A percentile compares a stretch with the other conserved stretches of the same genome.
phyloP scores from a whole-genome alignment of 805 yeast genomes.

The Metschnikowia bowlesiae region DNA sequence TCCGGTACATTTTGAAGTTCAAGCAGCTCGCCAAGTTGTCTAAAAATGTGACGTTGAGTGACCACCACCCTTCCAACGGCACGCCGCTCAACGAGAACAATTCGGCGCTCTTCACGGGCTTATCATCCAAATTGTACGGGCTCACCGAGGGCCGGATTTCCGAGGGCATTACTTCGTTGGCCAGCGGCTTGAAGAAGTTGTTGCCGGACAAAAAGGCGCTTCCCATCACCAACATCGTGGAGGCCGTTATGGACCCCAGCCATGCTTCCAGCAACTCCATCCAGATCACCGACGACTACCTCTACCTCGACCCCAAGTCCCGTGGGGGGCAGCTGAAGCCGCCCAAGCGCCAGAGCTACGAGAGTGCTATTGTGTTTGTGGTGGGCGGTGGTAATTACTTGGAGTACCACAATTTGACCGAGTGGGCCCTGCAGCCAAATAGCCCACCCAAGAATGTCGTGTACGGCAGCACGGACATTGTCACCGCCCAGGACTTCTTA shows the following conservation, averaged over 20 bases:
- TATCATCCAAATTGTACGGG: conserved; percentile 74
- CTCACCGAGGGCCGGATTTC: conserved; percentile 78
- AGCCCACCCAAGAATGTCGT: conserved; percentile 51
- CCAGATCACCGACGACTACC: conserved; percentile 79
- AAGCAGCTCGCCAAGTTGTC: conserved; percentile 67
- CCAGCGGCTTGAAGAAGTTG: conserved; percentile 80
- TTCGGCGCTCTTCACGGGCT: conserved; percentile 63
- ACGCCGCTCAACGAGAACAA: conserved; percentile 32
- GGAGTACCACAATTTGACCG: conserved; percentile 91
- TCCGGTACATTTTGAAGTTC: conserved; percentile 71
- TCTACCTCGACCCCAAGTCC: conserved; percentile 85
- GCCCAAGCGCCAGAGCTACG: conserved; percentile 77
- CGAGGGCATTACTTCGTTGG: conserved; percentile 85
- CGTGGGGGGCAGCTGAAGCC: conserved; percentile 88
- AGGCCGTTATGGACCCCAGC: conserved; percentile 82
- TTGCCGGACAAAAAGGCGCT: conserved; percentile 84
- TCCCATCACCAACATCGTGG: conserved; percentile 87
- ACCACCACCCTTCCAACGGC: conserved; percentile 26
- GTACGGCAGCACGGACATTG: conserved; percentile 81
- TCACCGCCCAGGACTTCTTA: conserved; percentile 66
- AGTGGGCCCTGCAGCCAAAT: conserved; percentile 57
- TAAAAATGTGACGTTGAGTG: conserved; percentile 17
- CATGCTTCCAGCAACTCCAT: conserved; percentile 59
- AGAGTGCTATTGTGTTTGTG: conserved; percentile 81
- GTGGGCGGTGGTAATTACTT: conserved; percentile 96